Base-by-base conservation (phyloP, 768 basidiomycete species). In the Leccinum imitatum region DNA sequence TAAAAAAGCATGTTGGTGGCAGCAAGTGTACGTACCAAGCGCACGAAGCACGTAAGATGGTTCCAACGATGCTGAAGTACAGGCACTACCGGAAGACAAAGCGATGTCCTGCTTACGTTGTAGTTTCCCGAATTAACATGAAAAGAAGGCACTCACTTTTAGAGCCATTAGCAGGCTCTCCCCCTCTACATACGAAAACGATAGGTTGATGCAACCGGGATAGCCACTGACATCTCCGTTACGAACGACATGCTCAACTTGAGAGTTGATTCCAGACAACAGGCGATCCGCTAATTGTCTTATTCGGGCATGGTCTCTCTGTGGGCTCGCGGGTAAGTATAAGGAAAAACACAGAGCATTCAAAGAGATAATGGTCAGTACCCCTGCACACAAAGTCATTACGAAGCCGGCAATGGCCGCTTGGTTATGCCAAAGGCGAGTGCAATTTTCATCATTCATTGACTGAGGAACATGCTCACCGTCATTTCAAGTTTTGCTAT, bases 11-110 rank as follows among this genome's bases (percentile, higher is more conserved):
- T 30, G 33, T 44, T 31, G 6, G 23, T 27, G 15, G 25, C 15
- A 3, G 30, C 5, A n/a, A 44, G 60, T 79, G 56, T 50, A 52
- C 69, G 25, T 69, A 87, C 93, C 95, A 50, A 99, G 84, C 4
- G 97, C 97, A 54, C 97, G 88, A 35, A 99, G 85, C 4, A 99
- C 97, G 72, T 99, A 99, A 23, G 95, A 98, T 8, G 97, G 97
- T 73, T 99, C 97, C 57, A 99, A 80, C 8, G 96, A 98, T 9
- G 97, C 97, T 0, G 96, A 98, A 35, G 97, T 99, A 69, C 97
- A 99, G 8, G 97, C 97, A 69, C 94, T 96, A 41, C 97, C 97
- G 7, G 96, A 98, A 6, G 97, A 98, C 50, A 99, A 82, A 4
- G 97, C 97, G 63, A 98, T 91, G 69, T 98, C 93, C 93, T 95